Evolutionary conservation across 2,329 filamentous ascomycete genomes (phyloP).

Genomic region (Dothideomycetes sp.): DNA sequence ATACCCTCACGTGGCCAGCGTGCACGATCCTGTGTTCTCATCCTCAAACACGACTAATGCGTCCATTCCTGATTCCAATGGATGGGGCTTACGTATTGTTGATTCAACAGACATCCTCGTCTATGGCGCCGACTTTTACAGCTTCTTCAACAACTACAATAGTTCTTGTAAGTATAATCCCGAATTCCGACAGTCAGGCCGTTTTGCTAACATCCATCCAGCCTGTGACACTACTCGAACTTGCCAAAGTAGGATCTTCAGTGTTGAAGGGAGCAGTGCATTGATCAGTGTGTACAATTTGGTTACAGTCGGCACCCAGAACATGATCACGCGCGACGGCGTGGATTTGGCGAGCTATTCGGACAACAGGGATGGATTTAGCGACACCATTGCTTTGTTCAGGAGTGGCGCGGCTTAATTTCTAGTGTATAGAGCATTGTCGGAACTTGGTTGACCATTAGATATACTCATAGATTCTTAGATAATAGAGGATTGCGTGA

Average conservation of each 20-base stretch:
- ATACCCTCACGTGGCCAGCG: slow-evolving; percentile 47
- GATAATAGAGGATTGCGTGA: too few relatives aligned
- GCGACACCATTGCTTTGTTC: slow-evolving; percentile 32
- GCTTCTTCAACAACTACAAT: slow-evolving; percentile 56
- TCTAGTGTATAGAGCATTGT: too few relatives aligned
- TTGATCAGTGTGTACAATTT: slow-evolving; percentile 35
- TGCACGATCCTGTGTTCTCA: slow-evolving; percentile 44
- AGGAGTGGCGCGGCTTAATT: slow-evolving; percentile 10
- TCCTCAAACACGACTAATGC: slow-evolving; percentile 15
- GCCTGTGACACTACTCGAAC: slow-evolving; percentile 21
- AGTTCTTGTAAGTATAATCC: too few relatives aligned
- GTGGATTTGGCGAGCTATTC: slow-evolving; percentile 29
- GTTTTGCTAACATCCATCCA: too few relatives aligned
- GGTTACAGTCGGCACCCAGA: slow-evolving; percentile 29
- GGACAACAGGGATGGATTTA: slow-evolving; percentile 37
- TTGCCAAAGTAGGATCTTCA: slow-evolving; percentile 41
- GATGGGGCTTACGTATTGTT: slow-evolving; percentile 55
- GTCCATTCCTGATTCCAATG: slow-evolving; percentile 34
- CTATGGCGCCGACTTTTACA: slow-evolving; percentile 57
- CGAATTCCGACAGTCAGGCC: too few relatives aligned
- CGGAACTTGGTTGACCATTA: too few relatives aligned
- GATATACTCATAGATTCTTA: too few relatives aligned
- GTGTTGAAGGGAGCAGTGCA: slow-evolving; percentile 29
- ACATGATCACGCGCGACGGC: slow-evolving; percentile 36
- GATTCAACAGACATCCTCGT: slow-evolving; percentile 44